Evolutionary conservation across 169 alveolate genomes (phyloP), one percentile per base, ranked within the genome.

Genomic region (Plasmodium vinckei): DNA sequence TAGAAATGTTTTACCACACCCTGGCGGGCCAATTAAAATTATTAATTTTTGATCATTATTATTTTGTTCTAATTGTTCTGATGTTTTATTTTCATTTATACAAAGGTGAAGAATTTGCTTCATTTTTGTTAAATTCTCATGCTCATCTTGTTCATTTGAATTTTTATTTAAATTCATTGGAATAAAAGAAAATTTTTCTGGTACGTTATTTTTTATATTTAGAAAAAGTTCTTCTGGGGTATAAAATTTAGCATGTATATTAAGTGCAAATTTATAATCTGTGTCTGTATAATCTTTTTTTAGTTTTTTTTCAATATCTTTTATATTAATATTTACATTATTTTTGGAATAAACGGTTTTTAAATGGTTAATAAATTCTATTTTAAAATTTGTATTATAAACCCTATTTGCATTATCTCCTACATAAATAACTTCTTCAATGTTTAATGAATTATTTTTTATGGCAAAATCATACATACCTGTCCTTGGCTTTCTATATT

Each of bases 341-440:
- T 92, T 84, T 56, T 86, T 63, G 15, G 73, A 44, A 68, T 89
- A 73, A 25, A 92, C 67, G 27, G 23, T 47, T 21, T 46, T 84
- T 25, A 84, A 68, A 60, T 91, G 92, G 39, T 89, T 59, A 64
- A 82, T 49, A 64, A 82, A 87, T 72, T 71, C 53, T 9, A 64
- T 68, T 21, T 79, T 73, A 39, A 87, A 72, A 49, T 88, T 79
- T 10, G 79, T 63, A 1, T 88, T 61, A 77, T 87, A 87, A 7
- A 61, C 60, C 46, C 96, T 75, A 9, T 94, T 94, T 19, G 96
- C 96, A 53, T 94, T 94, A 89, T 93, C 96, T 3, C 96, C 96
- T 57, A 93, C 96, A 65, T 89, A 93, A 46, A 93, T 89, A 7
- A 92, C 51, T 42, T 88, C 72, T 10, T 63, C 84, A 21, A 93